Evolutionary conservation across 1,139 yeast species (phyloP).

Genomic region (Suhomyces kunorum): DNA sequence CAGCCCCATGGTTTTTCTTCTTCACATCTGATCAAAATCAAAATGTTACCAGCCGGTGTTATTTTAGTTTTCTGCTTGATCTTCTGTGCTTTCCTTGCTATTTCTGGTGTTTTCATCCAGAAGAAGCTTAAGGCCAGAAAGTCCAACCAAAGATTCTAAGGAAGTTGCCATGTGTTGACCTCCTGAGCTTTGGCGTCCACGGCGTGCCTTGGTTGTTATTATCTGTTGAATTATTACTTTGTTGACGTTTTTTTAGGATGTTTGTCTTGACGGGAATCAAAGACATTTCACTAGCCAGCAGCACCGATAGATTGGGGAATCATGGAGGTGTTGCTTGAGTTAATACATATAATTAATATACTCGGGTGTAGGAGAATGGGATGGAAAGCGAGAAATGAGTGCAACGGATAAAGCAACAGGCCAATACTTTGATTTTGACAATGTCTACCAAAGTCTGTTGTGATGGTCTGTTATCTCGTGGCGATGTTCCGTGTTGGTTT

Average conservation of each 20-base stretch:
- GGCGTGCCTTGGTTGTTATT: constrained; percentile 2
- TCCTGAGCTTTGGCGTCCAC: neutral
- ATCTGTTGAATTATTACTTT: constrained; percentile 5
- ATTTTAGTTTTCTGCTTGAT: constrained; percentile 51
- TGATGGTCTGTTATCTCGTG: too few relatives aligned
- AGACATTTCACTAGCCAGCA: constrained; percentile 11
- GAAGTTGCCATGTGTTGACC: neutral
- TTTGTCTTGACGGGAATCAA: constrained; percentile 14
- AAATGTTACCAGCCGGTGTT: constrained; percentile 55
- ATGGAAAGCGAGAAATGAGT: neutral
- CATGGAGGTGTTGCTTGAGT: constrained; percentile 7
- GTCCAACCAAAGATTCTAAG: constrained; percentile 52
- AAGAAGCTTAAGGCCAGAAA: constrained; percentile 46
- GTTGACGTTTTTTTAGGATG: constrained; percentile 11
- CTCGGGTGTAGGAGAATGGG: neutral
- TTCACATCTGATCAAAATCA: constrained; percentile 17
- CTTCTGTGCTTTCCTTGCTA: constrained; percentile 43
- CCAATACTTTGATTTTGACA: too few relatives aligned
- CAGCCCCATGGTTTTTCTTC: constrained; percentile 10
- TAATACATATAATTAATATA: constrained; percentile 10
- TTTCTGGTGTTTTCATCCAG: constrained; percentile 36
- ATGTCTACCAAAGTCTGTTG: too few relatives aligned
- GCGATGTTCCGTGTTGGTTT: too few relatives aligned
- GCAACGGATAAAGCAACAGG: neutral
- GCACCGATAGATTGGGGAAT: constrained; percentile 14